phyloP scores from a whole-genome alignment of 169 alveolate genomes.

The Miamiensis avidus region DNA sequence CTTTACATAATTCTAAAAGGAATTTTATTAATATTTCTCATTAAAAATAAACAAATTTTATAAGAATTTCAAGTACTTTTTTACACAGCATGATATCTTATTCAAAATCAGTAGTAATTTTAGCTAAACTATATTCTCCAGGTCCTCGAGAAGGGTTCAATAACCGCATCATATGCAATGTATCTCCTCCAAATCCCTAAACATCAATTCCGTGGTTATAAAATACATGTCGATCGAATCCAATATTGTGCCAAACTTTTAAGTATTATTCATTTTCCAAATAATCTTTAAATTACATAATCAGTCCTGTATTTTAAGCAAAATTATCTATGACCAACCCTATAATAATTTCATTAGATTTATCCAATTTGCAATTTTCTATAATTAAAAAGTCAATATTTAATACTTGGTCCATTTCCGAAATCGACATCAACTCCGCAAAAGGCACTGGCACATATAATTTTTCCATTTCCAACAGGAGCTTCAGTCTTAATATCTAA shows the following conservation, averaged over 20 bases:
- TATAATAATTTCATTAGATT: background rate
- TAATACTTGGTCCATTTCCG: slow-evolving; percentile 75
- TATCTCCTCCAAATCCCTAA: slow-evolving; percentile 77
- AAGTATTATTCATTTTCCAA: slow-evolving; percentile 58
- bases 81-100: slow-evolving; percentile 50
- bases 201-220: slow-evolving; percentile 75
- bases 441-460: slow-evolving; percentile 76
- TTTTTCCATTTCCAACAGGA: slow-evolving; percentile 71
- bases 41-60: too few relatives aligned
- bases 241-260: slow-evolving; percentile 79
- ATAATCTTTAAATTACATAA: slow-evolving; percentile 68
- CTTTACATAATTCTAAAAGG: too few relatives aligned
- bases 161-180: slow-evolving; percentile 84
- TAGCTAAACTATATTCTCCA: slow-evolving; percentile 56
- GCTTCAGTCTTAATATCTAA: slow-evolving; percentile 65
- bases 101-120: slow-evolving; percentile 49
- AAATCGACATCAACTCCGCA: slow-evolving; percentile 82
- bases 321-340: slow-evolving; percentile 76
- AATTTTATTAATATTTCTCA: too few relatives aligned
- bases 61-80: too few relatives aligned
- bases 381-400: too few relatives aligned
- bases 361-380: too few relatives aligned
- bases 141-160: slow-evolving; percentile 71
- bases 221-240: slow-evolving; percentile 79
- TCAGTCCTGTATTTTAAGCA: slow-evolving; percentile 60